These are phyloP conservation scores for Microdochium trichocladiopsis DNA, from an alignment of 2,329 filamentous ascomycete genomes.

Conservation along the genomic window DNA sequence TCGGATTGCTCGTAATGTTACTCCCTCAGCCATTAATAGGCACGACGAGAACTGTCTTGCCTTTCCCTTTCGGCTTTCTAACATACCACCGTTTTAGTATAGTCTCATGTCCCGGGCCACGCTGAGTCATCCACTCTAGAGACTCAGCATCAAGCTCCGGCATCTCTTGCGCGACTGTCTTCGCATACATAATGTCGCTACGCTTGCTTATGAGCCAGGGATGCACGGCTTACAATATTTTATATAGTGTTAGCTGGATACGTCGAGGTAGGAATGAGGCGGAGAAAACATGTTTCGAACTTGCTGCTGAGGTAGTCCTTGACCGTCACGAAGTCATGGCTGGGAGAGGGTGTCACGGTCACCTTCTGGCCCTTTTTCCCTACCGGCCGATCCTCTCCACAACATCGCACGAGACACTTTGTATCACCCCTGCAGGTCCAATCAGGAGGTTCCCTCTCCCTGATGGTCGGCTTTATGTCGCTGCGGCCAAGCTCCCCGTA, in stretches of 20 bases:
- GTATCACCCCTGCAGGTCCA: conserved; percentile 7
- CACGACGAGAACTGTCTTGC: neutral
- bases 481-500: neutral
- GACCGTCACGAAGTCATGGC: conserved; percentile 16
- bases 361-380: conserved; percentile 11
- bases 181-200: neutral
- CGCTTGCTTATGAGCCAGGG: conserved; percentile 11
- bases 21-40: neutral
- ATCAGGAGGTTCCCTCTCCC: neutral
- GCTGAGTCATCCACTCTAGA: neutral
- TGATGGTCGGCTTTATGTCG: neutral
- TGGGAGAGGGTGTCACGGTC: conserved; percentile 12
- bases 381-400: conserved; percentile 13
- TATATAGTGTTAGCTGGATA: conserved; percentile 1
- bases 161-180: neutral
- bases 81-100: neutral
- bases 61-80: neutral
- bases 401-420: conserved; percentile 15
- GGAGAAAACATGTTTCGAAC: conserved; percentile 1
- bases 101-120: neutral
- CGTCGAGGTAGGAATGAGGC: neutral
- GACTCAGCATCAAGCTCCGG: neutral
- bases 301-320: conserved; percentile 14
- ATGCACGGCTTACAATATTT: conserved; percentile 12
- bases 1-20: neutral